phyloP scores from a whole-genome alignment of 2,329 filamentous ascomycete species.

The Gaeumannomyces sp. region DNA sequence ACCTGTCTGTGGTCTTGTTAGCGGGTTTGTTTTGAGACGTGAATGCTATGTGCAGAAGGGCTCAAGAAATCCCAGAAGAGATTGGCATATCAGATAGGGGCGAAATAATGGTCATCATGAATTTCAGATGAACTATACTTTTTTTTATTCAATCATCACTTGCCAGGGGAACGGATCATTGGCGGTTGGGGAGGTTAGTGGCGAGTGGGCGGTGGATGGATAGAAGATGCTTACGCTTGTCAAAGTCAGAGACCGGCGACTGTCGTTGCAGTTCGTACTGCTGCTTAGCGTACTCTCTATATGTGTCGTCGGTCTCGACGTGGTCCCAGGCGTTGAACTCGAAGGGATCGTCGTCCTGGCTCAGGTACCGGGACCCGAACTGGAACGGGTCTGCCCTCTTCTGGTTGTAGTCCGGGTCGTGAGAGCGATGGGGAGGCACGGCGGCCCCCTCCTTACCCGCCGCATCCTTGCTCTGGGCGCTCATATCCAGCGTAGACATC shows the following conservation, averaged over 20 bases:
- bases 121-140: constrained; percentile 70
- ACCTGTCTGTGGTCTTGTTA: constrained; percentile 56
- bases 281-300: constrained; percentile 76
- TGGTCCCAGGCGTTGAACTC: constrained; percentile 99
- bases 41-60: background rate
- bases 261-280: constrained; percentile 83
- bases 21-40: constrained; percentile 19
- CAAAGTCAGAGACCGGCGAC: constrained; percentile 85
- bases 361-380: constrained; percentile 84
- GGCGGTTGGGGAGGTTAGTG: background rate
- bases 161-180: constrained; percentile 14
- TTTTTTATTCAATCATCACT: constrained; percentile 43
- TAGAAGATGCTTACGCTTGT: constrained; percentile 60
- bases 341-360: constrained; percentile 82
- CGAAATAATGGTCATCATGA: constrained; percentile 66
- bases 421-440: constrained; percentile 58
- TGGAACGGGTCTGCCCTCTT: constrained; percentile 92
- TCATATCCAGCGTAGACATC: constrained; percentile 13
- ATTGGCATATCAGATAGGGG: constrained; percentile 57
- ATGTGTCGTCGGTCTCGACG: constrained; percentile 84
- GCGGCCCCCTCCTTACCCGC: background rate
- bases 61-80: background rate
- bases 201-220: constrained; percentile 6
- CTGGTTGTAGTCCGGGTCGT: constrained; percentile 65
- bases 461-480: constrained; percentile 5